Evolutionary conservation across 192 early-diverging fungal genomes (phyloP).

Genomic region (Umbelopsis ramanniana): DNA sequence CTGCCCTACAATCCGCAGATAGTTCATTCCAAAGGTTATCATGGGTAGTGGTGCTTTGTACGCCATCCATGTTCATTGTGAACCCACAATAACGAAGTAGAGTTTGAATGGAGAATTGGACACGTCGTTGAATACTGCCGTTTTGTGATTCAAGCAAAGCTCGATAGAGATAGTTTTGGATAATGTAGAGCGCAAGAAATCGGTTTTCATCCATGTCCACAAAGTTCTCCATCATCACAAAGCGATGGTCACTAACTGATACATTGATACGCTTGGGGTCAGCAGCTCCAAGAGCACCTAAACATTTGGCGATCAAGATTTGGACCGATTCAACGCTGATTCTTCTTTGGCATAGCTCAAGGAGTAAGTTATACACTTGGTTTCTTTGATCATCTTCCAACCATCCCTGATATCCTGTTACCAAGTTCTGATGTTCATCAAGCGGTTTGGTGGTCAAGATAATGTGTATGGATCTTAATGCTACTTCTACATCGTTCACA

Average conservation of each 20-base stretch:
- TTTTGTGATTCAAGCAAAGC: slow-evolving; percentile 8
- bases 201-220: slow-evolving; percentile 11
- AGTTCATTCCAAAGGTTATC: slow-evolving; percentile 1
- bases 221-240: slow-evolving; percentile 10
- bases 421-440: no score
- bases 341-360: slow-evolving; percentile 2
- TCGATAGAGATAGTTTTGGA: slow-evolving; percentile 7
- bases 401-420: background rate
- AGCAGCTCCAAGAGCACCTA: background rate
- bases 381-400: background rate
- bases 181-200: background rate
- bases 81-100: slow-evolving; percentile 13
- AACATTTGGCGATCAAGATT: slow-evolving; percentile 5
- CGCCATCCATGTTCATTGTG: background rate
- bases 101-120: slow-evolving; percentile 6
- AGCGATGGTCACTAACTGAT: background rate
- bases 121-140: slow-evolving; percentile 2
- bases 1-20: background rate
- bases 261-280: slow-evolving; percentile 4
- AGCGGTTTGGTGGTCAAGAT: background rate
- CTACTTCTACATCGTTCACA: background rate
- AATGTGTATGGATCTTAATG: background rate
- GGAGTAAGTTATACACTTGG: background rate
- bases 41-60: background rate
- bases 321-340: slow-evolving; percentile 9